phyloP scores from a whole-genome alignment of 1,284 basidiomycete genomes.

The Marasmius fiardii region DNA sequence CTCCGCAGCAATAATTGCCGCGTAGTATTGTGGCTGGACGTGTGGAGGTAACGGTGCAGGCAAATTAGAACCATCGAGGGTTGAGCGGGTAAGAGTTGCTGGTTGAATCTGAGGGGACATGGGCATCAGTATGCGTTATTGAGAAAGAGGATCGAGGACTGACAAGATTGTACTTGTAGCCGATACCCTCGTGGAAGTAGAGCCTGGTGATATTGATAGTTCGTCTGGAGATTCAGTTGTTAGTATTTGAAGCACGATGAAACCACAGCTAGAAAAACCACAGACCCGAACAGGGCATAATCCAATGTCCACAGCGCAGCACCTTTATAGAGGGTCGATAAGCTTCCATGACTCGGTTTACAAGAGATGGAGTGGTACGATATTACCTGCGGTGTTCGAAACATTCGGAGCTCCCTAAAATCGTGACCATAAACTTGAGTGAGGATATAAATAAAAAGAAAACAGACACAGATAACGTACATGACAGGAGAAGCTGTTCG shows the following conservation, averaged over 20 bases:
- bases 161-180: constrained; percentile 46
- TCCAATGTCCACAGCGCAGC: constrained; percentile 69
- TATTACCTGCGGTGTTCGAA: constrained; percentile 62
- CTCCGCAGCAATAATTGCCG: constrained; percentile 47
- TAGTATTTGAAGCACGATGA: constrained; percentile 17
- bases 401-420: constrained; percentile 59
- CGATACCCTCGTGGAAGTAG: constrained; percentile 45
- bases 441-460: background rate
- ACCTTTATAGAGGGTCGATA: background rate
- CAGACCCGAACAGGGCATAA: constrained; percentile 52
- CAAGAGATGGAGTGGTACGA: too few species aligned
- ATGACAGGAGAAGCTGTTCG: constrained; percentile 49
- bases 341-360: background rate
- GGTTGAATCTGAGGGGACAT: constrained; percentile 48
- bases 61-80: constrained; percentile 46
- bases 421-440: background rate
- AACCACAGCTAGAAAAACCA: background rate
- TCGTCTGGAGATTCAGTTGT: constrained; percentile 26
- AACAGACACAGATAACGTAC: too few species aligned
- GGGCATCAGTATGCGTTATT: background rate
- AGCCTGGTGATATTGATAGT: constrained; percentile 27
- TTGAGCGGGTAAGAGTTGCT: constrained; percentile 47
- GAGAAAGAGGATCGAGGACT: constrained; percentile 9
- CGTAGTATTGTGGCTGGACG: constrained; percentile 61
- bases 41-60: constrained; percentile 46